Evolutionary conservation across 805 yeast genomes (phyloP), one percentile per base, ranked within the genome.

Genomic region (Kazachstania taianensis): DNA sequence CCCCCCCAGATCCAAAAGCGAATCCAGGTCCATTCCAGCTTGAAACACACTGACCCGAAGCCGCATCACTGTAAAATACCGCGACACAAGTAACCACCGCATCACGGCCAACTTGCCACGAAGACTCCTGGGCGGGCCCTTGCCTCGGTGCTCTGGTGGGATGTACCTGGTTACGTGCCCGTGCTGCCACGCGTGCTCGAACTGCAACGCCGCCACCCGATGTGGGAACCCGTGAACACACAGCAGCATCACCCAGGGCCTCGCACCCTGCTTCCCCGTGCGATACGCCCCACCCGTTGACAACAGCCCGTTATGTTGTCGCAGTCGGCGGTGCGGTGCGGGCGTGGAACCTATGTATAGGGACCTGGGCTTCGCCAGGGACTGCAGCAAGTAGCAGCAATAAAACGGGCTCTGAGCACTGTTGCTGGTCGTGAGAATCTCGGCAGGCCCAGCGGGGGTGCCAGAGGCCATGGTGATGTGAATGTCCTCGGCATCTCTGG

Each of bases 121-220:
- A 3, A 75, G 27, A 0, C 68, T 55, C 30, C 62, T 52, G 0
- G 72, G 70, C 12, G 63, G 53, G 4, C 53, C 52, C 40, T 59
- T 62, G 14, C 39, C n/a, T n/a, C n/a, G n/a, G n/a, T n/a, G n/a
- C n/a, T n/a, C n/a, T n/a, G n/a, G n/a, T n/a, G 18, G 17, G 3
- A 82, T 73, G 49, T 75, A 83, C 26, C 85, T 61, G 0, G 94
- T 78, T 35, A 63, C 66, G 42, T 77, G 65, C 1, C 78, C 63
- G 53, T 82, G 92, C 46, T 83, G 94, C 73, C 82, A 78, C 1
- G 94, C 87, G 56, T 81, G 86, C 49, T 84, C 94, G 55, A 83
- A 83, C 54, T 76, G 87, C 35, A 84, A 57, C 0, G 94, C 94
- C 3, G 78, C 57, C 3, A 77, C 64, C 41, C 72, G 74, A 5